These are phyloP conservation scores for Paramecium sexaurelia DNA, from an alignment of 73 alveolate species.

Conservation along the genomic window DNA sequence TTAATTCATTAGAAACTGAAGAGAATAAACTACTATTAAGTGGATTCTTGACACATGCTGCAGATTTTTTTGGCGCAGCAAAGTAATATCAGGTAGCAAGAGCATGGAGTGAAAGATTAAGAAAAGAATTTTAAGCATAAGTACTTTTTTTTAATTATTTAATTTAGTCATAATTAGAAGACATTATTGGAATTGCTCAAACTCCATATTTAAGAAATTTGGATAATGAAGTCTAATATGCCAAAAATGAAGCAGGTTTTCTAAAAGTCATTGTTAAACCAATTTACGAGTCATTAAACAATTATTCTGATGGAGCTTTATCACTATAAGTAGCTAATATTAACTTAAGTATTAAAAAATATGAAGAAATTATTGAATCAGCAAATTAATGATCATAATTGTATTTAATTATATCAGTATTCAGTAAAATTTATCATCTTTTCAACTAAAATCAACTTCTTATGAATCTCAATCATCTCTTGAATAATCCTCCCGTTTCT, in stretches of 20 bases:
- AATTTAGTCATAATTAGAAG: constrained; percentile 50
- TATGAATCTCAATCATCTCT: not conserved
- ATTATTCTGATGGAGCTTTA: constrained; percentile 45
- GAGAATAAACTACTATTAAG: constrained; percentile 33
- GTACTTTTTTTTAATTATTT: not conserved
- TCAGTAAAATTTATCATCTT: not conserved
- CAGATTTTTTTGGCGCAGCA: constrained; percentile 61
- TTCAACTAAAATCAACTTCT: not conserved
- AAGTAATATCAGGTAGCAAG: constrained; percentile 29
- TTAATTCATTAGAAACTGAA: constrained; percentile 27
- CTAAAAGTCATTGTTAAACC: constrained; percentile 65
- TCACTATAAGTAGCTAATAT: not conserved
- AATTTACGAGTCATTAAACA: constrained; percentile 59
- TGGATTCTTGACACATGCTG: constrained; percentile 63
- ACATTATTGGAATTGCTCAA: constrained; percentile 41
- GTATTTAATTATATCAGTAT: not conserved
- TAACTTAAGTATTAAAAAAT: not conserved
- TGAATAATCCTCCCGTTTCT: not conserved
- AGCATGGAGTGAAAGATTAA: constrained; percentile 63
- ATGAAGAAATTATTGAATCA: constrained; percentile 36
- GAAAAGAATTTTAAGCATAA: constrained; percentile 66
- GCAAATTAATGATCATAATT: not conserved
- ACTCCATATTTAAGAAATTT: constrained; percentile 59
- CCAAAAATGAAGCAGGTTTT: constrained; percentile 68
- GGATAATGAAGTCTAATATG: constrained; percentile 46